These are phyloP conservation scores for Plasmopara halstedii DNA, from an alignment of 352 stramenopile genomes.

Conservation along the genomic window DNA sequence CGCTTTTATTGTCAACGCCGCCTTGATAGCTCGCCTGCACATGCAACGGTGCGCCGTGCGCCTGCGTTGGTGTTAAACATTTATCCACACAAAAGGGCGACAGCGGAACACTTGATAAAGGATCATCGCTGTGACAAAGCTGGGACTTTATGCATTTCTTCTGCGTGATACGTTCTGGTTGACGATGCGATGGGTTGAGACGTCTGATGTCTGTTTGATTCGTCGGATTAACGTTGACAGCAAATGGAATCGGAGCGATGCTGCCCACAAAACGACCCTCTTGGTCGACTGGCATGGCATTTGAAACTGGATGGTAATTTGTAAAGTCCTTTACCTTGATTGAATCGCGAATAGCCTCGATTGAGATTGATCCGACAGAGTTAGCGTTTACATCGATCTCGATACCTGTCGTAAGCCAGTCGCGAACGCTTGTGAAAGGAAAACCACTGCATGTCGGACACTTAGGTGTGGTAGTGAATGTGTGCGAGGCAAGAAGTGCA, in stretches of 20 bases:
- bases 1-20: conserved; percentile 18
- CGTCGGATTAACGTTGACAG: conserved; percentile 5
- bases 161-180: conserved; percentile 8
- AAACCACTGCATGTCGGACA: conserved; percentile 72
- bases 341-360: conserved; percentile 45
- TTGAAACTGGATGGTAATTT: conserved; percentile 41
- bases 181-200: conserved; percentile 3
- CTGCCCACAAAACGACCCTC: conserved; percentile 52
- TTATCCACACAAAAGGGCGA: conserved; percentile 27
- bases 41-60: background rate
- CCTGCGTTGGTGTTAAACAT: conserved; percentile 18
- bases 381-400: conserved; percentile 1
- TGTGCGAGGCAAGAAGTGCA: conserved; percentile 67
- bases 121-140: conserved; percentile 18
- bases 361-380: conserved; percentile 12
- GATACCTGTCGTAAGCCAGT: conserved; percentile 58
- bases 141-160: conserved; percentile 20
- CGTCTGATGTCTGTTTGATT: conserved; percentile 3
- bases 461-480: conserved; percentile 71
- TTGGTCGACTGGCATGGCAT: conserved; percentile 47
- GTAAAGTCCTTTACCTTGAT: conserved; percentile 79
- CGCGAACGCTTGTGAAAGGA: conserved; percentile 65
- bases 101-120: conserved; percentile 16
- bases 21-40: conserved; percentile 11
- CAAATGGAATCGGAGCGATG: conserved; percentile 3